Evolutionary conservation across 2,329 filamentous ascomycete genomes (phyloP).

Genomic region (Aspergillus spinulosporus): DNA sequence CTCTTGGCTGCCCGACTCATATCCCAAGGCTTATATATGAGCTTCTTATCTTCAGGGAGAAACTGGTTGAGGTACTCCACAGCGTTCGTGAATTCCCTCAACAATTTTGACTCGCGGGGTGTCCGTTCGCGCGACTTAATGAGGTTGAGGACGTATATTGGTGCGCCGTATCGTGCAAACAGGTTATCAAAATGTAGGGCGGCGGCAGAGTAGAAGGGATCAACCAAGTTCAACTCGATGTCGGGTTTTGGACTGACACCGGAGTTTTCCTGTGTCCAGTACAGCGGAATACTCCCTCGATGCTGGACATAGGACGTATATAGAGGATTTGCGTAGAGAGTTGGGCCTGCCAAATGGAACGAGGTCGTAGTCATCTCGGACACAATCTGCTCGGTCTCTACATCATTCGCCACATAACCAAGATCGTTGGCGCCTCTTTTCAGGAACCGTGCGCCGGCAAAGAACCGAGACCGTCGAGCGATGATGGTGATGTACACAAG

Average conservation of each 20-base stretch:
- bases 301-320: slow-evolving; percentile 98
- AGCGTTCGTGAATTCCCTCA: slow-evolving; percentile 82
- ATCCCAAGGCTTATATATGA: slow-evolving; percentile 93
- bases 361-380: slow-evolving; percentile 93
- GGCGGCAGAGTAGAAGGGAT: slow-evolving; percentile 92
- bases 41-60: slow-evolving; percentile 76
- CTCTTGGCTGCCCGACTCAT: slow-evolving; percentile 96
- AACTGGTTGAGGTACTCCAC: slow-evolving; percentile 95
- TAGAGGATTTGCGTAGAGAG: slow-evolving; percentile 80
- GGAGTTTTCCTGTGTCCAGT: slow-evolving; percentile 96
- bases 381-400: slow-evolving; percentile 98
- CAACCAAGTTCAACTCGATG: slow-evolving; percentile 91
- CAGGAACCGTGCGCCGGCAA: slow-evolving; percentile 89
- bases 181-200: slow-evolving; percentile 93
- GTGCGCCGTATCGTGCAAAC: slow-evolving; percentile 88
- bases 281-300: slow-evolving; percentile 90
- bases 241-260: slow-evolving; percentile 95
- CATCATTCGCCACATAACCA: slow-evolving; percentile 96
- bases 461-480: slow-evolving; percentile 85
- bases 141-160: slow-evolving; percentile 87
- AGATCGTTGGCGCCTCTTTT: slow-evolving; percentile 93
- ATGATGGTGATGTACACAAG: slow-evolving; percentile 92
- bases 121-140: slow-evolving; percentile 86
- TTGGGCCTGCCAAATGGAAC: slow-evolving; percentile 86
- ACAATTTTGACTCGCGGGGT: slow-evolving; percentile 85